Percentiles rank a stretch among this genome's conserved stretches.
Evolutionary conservation across 2,329 filamentous ascomycete genomes (phyloP).

Genomic region (Zymoseptoria passerinii): DNA sequence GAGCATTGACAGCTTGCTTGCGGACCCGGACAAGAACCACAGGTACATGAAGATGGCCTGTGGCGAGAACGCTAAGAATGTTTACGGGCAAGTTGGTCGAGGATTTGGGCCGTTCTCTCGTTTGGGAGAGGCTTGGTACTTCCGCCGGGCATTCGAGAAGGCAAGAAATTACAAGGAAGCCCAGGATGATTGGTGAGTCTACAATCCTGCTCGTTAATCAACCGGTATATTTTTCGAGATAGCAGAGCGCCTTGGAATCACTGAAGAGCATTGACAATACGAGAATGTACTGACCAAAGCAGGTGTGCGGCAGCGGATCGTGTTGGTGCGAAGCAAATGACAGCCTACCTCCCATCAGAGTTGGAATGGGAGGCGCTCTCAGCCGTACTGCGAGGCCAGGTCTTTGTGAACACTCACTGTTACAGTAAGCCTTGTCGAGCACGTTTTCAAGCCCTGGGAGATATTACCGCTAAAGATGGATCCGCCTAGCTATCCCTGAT

Average conservation of each 20-base stretch:
- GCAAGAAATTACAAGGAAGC: slow-evolving; percentile 48
- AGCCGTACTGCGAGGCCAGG: slow-evolving; percentile 57
- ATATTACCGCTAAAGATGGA: background rate
- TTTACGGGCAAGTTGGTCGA: slow-evolving; percentile 49
- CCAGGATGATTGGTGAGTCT: slow-evolving; percentile 54
- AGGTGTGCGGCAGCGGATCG: slow-evolving; percentile 47
- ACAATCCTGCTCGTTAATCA: no score
- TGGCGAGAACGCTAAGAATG: slow-evolving; percentile 59
- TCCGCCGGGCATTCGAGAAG: slow-evolving; percentile 59
- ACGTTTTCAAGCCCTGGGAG: background rate
- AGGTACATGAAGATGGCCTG: slow-evolving; percentile 70
- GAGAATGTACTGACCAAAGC: background rate
- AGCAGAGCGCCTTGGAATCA: no score
- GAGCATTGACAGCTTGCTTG: slow-evolving; percentile 55
- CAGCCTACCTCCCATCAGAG: slow-evolving; percentile 53
- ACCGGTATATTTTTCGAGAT: no score
- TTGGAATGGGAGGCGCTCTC: slow-evolving; percentile 55
- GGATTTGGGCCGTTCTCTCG: slow-evolving; percentile 51
- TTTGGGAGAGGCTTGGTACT: slow-evolving; percentile 61
- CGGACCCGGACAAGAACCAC: slow-evolving; percentile 57
- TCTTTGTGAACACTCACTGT: slow-evolving; percentile 63
- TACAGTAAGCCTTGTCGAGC: slow-evolving; percentile 42
- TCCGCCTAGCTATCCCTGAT: slow-evolving; percentile 43
- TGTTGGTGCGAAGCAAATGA: slow-evolving; percentile 44
- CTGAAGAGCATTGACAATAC: background rate